Conservation (phyloP, 2,329 filamentous ascomycete genomes). For the Davidsoniella eucalypti region DNA sequence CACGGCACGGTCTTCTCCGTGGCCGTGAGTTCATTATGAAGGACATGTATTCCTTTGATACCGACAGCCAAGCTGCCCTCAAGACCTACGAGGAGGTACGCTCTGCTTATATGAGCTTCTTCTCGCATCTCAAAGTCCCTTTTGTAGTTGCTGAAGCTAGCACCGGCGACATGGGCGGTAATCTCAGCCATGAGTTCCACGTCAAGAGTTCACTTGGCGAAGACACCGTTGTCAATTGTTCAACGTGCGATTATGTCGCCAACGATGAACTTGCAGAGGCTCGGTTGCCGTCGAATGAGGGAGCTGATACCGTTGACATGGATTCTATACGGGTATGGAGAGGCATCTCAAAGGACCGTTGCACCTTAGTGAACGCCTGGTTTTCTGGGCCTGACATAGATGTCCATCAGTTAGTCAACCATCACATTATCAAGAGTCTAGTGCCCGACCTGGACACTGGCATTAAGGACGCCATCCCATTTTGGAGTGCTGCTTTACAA, state of each 20-base stretch:
- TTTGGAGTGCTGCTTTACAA: conserved; percentile 31
- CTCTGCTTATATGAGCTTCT: conserved; percentile 56
- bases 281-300: conserved; percentile 11
- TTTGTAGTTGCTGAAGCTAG: conserved; percentile 77
- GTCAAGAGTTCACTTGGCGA: conserved; percentile 66
- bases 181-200: conserved; percentile 88
- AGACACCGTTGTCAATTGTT: conserved; percentile 66
- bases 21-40: conserved; percentile 95
- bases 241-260: conserved; percentile 54
- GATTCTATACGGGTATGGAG: conserved; percentile 30
- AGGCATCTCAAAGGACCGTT: conserved; percentile 50
- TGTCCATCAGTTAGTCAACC: conserved; percentile 24
- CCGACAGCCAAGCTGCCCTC: conserved; percentile 48
- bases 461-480: conserved; percentile 39
- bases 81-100: conserved; percentile 64
- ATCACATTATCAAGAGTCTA: conserved; percentile 46
- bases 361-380: conserved; percentile 53
- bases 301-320: background rate
- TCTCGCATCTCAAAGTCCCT: conserved; percentile 67
- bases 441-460: conserved; percentile 54
- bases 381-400: conserved; percentile 28
- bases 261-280: conserved; percentile 69
- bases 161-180: conserved; percentile 91
- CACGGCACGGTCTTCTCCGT: conserved; percentile 72
- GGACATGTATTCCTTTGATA: conserved; percentile 91